Evolutionary conservation across 2,329 filamentous ascomycete species (phyloP), one percentile per base, ranked within the genome.

Genomic region (Phyllosticta citriasiana): DNA sequence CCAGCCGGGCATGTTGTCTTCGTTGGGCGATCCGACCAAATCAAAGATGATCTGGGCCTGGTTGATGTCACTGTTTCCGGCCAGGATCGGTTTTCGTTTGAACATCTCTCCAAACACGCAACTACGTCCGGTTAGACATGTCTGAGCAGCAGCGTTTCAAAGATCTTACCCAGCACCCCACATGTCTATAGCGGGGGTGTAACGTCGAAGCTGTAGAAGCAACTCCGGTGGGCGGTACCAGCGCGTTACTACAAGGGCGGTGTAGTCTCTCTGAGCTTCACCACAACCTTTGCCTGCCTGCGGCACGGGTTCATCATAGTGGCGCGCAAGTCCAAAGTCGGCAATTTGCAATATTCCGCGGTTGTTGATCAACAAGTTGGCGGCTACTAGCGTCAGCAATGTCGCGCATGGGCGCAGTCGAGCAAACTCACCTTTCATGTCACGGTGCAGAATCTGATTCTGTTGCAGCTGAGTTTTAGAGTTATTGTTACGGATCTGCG

Each of bases 21-120:
- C 91, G 0, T 83, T 96, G 0, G 94, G 94, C 0, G 90, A 88
- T 14, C 94, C 94, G 66, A 96, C 88, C 50, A 99, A 81, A 65
- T 92, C 89, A 76, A 96, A 99, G 62, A 99, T 97, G 55, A 96
- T 85, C 12, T 96, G 88, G 12, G 95, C 85, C 74, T 99, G 94
- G 69, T 97, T 88, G 6, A 84, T 77, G 70, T 99, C 94, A 67
- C 88, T 95, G 66, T 90, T 91, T 12, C 94, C 94, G 7, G 91
- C 84, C 53, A 99, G 81, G 59, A 99, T 97, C 0, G 94, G 94
- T 72, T 93, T 96, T 47, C 91, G 87, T 67, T 91, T 85, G 65
- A 97, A 88, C 93, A 99, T 99, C 73, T 99, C 94, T 57, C 91
- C 94, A 75, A 99, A 97, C 2, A 99, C 91, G 71, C 94, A 99